These are phyloP conservation scores for Heritiera fomes DNA, from an alignment of 345 rosid species.

Conservation along the genomic window DNA sequence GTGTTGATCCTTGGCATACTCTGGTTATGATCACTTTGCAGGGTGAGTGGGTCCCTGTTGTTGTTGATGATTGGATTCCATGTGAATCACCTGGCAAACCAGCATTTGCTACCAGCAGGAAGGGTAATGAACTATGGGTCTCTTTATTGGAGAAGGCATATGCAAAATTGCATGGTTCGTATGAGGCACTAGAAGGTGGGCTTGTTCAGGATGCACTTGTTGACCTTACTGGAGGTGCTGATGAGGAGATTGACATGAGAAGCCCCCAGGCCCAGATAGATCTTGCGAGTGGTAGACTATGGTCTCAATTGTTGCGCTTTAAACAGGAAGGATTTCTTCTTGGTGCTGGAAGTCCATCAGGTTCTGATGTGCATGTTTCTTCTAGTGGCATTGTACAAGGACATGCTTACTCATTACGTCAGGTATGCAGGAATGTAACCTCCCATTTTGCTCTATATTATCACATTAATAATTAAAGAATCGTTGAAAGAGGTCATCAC, in stretches of 20 bases:
- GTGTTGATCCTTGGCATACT: conserved; percentile 17
- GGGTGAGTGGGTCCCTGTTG: conserved; percentile 99
- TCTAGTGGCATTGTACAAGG: conserved; percentile 99
- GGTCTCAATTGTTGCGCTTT: conserved; percentile 97
- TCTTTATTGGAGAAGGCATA: conserved; percentile 96
- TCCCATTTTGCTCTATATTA: conserved; percentile 12
- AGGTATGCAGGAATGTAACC: conserved; percentile 48
- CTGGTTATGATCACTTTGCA: conserved; percentile 33
- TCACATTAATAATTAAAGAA: conserved; percentile 3
- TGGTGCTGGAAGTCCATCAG: conserved; percentile 99
- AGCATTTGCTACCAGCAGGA: conserved; percentile 96
- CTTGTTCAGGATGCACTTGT: conserved; percentile 99
- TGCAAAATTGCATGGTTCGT: conserved; percentile 98
- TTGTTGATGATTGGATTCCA: conserved; percentile 99
- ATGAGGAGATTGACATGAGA: conserved; percentile 99
- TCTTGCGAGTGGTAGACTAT: conserved; percentile 98
- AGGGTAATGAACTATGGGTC: conserved; percentile 93
- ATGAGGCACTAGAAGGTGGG: conserved; percentile 98
- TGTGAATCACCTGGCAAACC: conserved; percentile 96
- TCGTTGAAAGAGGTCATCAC: not conserved
- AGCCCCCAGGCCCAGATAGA: conserved; percentile 99
- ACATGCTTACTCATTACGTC: conserved; percentile 95
- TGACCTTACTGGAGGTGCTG: conserved; percentile 99
- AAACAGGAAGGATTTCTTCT: conserved; percentile 98
- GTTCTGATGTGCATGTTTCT: conserved; percentile 97